These are phyloP conservation scores for Physcia stellaris DNA, from an alignment of 495 filamentous ascomycete genomes.

Conservation along the genomic window DNA sequence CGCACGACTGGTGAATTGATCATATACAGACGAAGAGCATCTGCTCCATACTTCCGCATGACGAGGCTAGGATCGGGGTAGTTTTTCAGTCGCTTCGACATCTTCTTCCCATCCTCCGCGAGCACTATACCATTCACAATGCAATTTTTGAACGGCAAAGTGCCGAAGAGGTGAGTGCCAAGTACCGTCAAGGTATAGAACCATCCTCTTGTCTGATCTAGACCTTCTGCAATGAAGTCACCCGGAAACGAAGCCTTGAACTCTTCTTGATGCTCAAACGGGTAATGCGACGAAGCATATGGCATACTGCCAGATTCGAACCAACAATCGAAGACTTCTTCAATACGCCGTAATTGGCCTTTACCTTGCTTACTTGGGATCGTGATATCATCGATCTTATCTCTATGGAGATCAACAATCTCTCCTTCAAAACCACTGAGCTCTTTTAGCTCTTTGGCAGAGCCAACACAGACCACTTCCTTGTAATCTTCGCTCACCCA, in stretches of 20 bases:
- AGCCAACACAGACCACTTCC: constrained; percentile 80
- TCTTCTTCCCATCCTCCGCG: constrained; percentile 95
- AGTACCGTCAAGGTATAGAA: constrained; percentile 91
- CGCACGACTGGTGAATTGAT: constrained; percentile 97
- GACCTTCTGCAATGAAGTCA: constrained; percentile 93
- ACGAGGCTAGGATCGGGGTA: constrained; percentile 82
- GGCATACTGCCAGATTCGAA: constrained; percentile 93
- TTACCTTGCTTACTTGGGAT: constrained; percentile 89
- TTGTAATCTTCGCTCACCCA: constrained; percentile 84
- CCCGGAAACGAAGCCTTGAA: constrained; percentile 80
- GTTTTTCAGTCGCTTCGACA: constrained; percentile 97
- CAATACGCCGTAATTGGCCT: constrained; percentile 63
- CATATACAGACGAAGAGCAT: constrained; percentile 85
- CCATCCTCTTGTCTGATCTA: constrained; percentile 94
- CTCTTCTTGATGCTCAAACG: constrained; percentile 78
- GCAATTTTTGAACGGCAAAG: constrained; percentile 88
- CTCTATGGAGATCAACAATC: constrained; percentile 81
- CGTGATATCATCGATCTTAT: constrained; percentile 92
- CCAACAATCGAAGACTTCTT: constrained; percentile 98
- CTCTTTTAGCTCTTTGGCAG: constrained; percentile 71
- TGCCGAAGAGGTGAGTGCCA: constrained; percentile 80
- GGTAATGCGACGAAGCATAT: constrained; percentile 85
- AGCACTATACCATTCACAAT: constrained; percentile 95
- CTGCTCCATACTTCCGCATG: constrained; percentile 82
- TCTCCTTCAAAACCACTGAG: constrained; percentile 77